Percentiles rank a stretch among this genome's conserved stretches.
phyloP scores from a whole-genome alignment of 495 filamentous ascomycete genomes.

The Haplographium delicatum region DNA sequence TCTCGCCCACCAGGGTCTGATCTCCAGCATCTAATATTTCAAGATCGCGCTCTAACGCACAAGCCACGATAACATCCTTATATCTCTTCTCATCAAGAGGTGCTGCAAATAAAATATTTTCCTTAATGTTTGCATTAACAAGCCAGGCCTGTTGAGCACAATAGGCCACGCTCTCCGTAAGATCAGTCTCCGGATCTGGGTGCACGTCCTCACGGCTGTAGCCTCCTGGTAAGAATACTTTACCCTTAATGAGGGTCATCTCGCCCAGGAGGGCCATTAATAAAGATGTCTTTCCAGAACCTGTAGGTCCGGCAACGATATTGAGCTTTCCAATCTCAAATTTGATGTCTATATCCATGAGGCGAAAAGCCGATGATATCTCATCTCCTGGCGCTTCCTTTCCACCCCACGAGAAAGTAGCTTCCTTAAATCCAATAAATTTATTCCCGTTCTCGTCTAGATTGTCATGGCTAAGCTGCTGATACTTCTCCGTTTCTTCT shows the following conservation, averaged over 20 bases:
- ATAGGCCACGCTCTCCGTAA: conserved; percentile 91
- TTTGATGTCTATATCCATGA: conserved; percentile 29
- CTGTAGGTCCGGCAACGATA: conserved; percentile 87
- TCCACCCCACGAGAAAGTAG: conserved; percentile 83
- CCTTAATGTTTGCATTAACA: conserved; percentile 90
- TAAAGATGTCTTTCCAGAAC: conserved; percentile 90
- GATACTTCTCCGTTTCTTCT: conserved; percentile 94
- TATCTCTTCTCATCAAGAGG: conserved; percentile 80
- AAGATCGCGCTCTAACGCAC: conserved; percentile 88
- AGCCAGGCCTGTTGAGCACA: conserved; percentile 98
- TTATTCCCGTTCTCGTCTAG: conserved; percentile 53
- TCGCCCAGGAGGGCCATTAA: conserved; percentile 96
- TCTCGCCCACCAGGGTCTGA: conserved; percentile 92
- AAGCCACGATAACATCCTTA: conserved; percentile 80
- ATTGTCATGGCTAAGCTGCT: conserved; percentile 66
- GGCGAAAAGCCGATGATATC: conserved; percentile 41
- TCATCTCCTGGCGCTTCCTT: conserved; percentile 30
- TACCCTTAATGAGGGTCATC: conserved; percentile 83
- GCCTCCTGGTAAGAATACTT: conserved; percentile 74
- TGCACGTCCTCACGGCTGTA: conserved; percentile 77
- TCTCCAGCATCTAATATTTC: conserved; percentile 91
- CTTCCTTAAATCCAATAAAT: conserved; percentile 77
- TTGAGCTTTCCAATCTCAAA: conserved; percentile 52
- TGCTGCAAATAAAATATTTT: conserved; percentile 92
- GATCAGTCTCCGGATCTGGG: conserved; percentile 74